These are phyloP conservation scores for Gossypium schwendimanii DNA, from an alignment of 441 rosid species.

Conservation along the genomic window DNA sequence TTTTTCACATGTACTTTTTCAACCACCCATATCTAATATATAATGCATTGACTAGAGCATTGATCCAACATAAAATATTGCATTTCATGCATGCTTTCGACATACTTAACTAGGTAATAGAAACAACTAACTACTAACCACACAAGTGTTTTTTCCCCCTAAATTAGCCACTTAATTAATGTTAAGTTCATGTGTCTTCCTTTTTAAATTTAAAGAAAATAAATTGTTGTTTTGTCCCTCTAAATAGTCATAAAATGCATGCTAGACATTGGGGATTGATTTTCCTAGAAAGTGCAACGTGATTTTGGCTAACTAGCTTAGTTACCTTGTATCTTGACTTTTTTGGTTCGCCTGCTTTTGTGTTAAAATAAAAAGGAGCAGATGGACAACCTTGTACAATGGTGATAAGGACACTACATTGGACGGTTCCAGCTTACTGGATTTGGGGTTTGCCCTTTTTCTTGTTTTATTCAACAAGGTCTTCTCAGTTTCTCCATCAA, in stretches of 20 bases:
- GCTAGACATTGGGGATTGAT: not conserved
- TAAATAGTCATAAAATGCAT: not conserved
- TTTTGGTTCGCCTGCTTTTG: not conserved
- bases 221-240: not conserved
- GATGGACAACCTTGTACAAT: conserved; percentile 46
- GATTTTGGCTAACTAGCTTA: not conserved
- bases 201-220: not conserved
- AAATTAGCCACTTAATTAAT: not conserved
- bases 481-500: conserved; percentile 47
- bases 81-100: not conserved
- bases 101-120: not conserved
- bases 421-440: conserved; percentile 50
- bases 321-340: not conserved
- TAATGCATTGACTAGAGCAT: too few species aligned
- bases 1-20: too few species aligned
- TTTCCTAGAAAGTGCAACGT: not conserved
- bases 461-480: conserved; percentile 56
- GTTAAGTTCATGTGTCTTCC: not conserved
- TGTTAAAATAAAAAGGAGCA: conserved; percentile 17
- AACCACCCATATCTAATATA: too few species aligned
- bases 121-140: not conserved
- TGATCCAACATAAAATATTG: not conserved
- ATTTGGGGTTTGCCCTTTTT: conserved; percentile 60
- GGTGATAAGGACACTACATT: conserved; percentile 48
- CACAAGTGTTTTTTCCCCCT: not conserved